Evolutionary conservation across 2,329 filamentous ascomycete species (phyloP), one percentile per base, ranked within the genome.

Genomic region (Fusarium acutatum): DNA sequence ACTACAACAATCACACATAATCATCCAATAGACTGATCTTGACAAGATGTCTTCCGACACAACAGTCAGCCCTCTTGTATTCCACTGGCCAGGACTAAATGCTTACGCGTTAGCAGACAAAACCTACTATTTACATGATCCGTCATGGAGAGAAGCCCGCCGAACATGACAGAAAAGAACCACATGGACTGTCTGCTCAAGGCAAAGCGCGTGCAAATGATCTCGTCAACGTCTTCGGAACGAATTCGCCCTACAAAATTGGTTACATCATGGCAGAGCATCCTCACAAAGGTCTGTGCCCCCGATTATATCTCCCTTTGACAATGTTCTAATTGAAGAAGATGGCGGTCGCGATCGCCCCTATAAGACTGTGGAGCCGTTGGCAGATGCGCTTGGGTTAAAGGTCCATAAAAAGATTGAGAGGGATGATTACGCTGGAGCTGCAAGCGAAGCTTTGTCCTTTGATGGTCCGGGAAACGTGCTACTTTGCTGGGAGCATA

Each of bases 301-400:
- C 8, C 24, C 9, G 2, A 2, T 37, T 1, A 14, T 2, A 13
- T 34, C 17, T 4, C 3, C 1, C 12, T 12, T 13, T 22, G 1
- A 20, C 15, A 15, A 2, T 3, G 4, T 34, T 53, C 46, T 60
- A 26, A 60, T 24, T n/a, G 6, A 13, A 15, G 22, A n/a, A 60
- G 58, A 35, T 5, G 28, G 26, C 6, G 8, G 28, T 8, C 26
- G 18, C 0, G 12, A 13, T 5, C 58, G 58, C 11, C 58, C 58
- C 15, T 40, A 10, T 3, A 49, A 60, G 8, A 60, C 58, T 5
- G 58, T 60, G 3, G 22, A 54, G 46, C 58, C 58, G 0, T 28
- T 60, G 28, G 26, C 18, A 3, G 14, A 53, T 3, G 17, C 20
- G 1, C 57, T 60, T 7, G 22, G 14, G 1, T 6, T 60, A 0